phyloP scores from a whole-genome alignment of 1,284 basidiomycete genomes.

The Sporisorium exsertum region DNA sequence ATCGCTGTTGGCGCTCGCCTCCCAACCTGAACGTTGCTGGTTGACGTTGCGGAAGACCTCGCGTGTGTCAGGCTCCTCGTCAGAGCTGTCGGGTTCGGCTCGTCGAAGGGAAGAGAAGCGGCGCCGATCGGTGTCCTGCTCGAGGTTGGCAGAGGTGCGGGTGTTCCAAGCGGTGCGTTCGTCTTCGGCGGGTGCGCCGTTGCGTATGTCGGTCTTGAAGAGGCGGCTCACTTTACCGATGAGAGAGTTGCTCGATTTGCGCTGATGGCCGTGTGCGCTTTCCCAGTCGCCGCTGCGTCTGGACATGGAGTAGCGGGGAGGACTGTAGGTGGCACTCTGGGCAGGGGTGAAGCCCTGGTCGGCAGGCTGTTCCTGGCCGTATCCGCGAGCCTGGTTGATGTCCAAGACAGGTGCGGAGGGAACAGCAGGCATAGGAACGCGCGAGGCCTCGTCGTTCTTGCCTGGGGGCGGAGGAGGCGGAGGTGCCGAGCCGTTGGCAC shows the following conservation, averaged over 20 bases:
- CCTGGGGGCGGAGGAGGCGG: conserved; percentile 26
- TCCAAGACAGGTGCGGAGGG: conserved; percentile 55
- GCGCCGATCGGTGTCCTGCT: conserved; percentile 18
- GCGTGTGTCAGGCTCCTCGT: conserved; percentile 59
- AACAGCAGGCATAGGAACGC: conserved; percentile 47
- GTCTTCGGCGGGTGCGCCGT: conserved; percentile 11
- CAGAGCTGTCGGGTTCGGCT: conserved; percentile 52
- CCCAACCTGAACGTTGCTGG: conserved; percentile 44
- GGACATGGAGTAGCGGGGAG: conserved; percentile 42
- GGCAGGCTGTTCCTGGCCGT: conserved; percentile 25
- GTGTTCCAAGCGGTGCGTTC: conserved; percentile 43
- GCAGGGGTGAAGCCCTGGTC: conserved; percentile 36
- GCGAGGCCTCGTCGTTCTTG: conserved; percentile 35
- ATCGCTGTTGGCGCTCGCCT: conserved; percentile 33
- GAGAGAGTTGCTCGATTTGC: conserved; percentile 56
- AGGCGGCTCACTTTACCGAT: conserved; percentile 63
- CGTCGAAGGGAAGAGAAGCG: conserved; percentile 30
- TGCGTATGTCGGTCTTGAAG: conserved; percentile 65
- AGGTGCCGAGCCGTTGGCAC: conserved; percentile 19
- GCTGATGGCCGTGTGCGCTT: conserved; percentile 41
- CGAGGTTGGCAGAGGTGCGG: conserved; percentile 35
- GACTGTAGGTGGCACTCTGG: conserved; percentile 14
- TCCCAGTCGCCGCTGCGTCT: conserved; percentile 39
- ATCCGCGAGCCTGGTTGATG: conserved; percentile 49
- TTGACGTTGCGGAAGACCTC: conserved; percentile 64